Conservation (phyloP, 2,329 filamentous ascomycete genomes). For the Metarhizium anisopliae region DNA sequence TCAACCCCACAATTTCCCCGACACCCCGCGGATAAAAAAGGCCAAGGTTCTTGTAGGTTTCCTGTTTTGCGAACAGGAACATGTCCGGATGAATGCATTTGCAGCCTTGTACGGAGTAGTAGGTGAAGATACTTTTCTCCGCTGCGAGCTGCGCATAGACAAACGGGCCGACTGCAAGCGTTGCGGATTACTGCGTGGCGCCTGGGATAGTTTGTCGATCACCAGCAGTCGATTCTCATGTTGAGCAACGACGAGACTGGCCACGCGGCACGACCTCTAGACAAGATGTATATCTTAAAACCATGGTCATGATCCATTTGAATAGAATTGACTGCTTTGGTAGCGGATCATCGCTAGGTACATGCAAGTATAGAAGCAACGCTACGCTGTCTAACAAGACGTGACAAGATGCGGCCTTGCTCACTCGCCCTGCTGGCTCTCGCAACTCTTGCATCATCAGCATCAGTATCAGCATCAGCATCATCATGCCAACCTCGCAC, state of each 20-base stretch:
- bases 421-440: too few relatives aligned
- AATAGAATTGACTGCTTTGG: background rate
- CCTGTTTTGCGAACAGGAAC: too few relatives aligned
- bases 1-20: too few relatives aligned
- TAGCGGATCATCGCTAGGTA: background rate
- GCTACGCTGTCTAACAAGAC: background rate
- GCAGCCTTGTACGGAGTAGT: too few relatives aligned
- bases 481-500: background rate
- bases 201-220: background rate
- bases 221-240: background rate
- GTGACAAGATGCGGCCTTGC: background rate
- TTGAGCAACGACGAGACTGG: background rate
- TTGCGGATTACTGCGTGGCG: background rate
- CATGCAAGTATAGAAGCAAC: background rate
- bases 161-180: too few relatives aligned
- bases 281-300: background rate
- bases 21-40: too few relatives aligned
- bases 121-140: too few relatives aligned
- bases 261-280: background rate
- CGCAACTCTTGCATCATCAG: background rate
- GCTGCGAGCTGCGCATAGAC: too few relatives aligned
- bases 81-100: too few relatives aligned
- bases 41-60: too few relatives aligned
- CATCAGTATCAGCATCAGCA: background rate
- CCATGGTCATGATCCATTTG: too few relatives aligned